Conservation (phyloP, 139 green algal genomes). For the Pleodorina starrii region DNA sequence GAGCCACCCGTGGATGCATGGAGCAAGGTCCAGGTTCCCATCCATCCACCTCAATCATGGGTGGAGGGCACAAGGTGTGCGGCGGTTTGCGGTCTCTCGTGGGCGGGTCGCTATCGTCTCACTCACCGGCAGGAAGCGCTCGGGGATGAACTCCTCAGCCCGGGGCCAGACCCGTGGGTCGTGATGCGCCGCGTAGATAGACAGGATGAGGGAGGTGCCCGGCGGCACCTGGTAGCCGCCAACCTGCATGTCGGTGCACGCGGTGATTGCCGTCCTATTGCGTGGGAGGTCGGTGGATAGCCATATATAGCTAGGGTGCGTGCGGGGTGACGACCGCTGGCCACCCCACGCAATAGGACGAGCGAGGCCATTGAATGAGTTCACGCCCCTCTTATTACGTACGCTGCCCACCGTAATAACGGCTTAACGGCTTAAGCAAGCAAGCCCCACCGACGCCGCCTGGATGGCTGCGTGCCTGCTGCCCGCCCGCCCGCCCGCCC, state of each 20-base stretch:
- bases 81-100: too few relatives aligned
- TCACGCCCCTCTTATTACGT: too few relatives aligned
- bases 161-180: conserved; percentile 65
- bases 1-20: too few relatives aligned
- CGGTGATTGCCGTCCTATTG: too few relatives aligned
- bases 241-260: too few relatives aligned
- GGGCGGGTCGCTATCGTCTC: not conserved
- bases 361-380: not conserved
- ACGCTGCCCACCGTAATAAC: too few relatives aligned
- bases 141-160: too few relatives aligned
- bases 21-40: not conserved
- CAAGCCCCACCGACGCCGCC: not conserved
- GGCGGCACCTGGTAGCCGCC: not conserved
- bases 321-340: not conserved
- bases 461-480: not conserved
- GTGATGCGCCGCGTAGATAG: conserved; percentile 66
- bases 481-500: too few relatives aligned
- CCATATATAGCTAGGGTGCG: not conserved
- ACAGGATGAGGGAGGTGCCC: not conserved
- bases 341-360: not conserved
- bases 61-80: too few relatives aligned
- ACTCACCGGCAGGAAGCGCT: conserved; percentile 66
- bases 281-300: too few relatives aligned
- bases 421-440: too few relatives aligned
- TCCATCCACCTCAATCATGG: not conserved